Evolutionary conservation across 257 asterid genomes (phyloP), one percentile per base, ranked within the genome.

Genomic region (Solanum sejunctum): DNA sequence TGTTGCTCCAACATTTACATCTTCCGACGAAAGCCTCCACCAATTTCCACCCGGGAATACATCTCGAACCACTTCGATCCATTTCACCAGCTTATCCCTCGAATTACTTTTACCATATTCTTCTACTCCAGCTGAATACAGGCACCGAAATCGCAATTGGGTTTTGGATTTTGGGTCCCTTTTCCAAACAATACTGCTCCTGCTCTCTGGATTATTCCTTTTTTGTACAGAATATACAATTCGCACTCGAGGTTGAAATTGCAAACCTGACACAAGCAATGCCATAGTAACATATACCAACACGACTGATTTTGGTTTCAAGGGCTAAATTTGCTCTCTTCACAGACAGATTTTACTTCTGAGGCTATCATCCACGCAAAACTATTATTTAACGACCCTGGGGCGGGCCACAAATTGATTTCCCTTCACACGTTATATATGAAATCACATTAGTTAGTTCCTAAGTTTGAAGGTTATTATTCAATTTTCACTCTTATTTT

Each of bases 21-120:
- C 92, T 67, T 91, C 98, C 18, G 85, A 58, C 10, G 97, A 88
- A 66, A 96, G 92, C 89, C 90, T 88, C 99, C 98, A 95, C 98
- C 98, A 96, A 47, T 90, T 91, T 61, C 99, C 99, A 51, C 98
- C 98, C 15, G 99, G 98, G 71, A 93, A 84, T 52, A 91, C 10
- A 39, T 85, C 89, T 84, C 90, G 85, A 67, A 87, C 86, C 41
- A 91, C 87, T 54, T 88, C 86, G 70, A 91, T 85, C 97, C 96
- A 92, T 86, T 85, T 91, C 88, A 79, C 88, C 41, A 94, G 72
- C 67, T 88, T 91, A 91, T 89, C 92, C 64, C 88, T 83, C 80
- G 85, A 79, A 56, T 85, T 89, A 16, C 84, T 90, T 85, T 86
- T 61, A 17, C 39, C 41, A 28, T 56, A 26, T 6, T 70, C 79